These are phyloP conservation scores for Rosa hybrid DNA, from an alignment of 331 rosid species.

Conservation along the genomic window DNA sequence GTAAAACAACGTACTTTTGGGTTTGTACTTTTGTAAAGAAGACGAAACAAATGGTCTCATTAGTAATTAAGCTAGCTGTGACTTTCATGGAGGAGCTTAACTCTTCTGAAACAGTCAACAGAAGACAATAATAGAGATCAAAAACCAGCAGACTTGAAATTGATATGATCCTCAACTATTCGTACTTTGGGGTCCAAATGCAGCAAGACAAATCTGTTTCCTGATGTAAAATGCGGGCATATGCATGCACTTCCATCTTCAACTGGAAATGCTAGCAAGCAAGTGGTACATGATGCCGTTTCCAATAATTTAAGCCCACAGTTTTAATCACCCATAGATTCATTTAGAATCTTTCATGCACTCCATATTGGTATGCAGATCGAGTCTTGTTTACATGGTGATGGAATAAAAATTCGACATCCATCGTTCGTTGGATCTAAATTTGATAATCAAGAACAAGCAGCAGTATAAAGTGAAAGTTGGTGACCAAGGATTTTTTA, in stretches of 20 bases:
- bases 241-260: neutral
- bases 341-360: neutral
- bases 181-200: neutral
- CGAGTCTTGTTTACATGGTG: too few relatives aligned
- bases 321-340: neutral
- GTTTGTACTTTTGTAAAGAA: neutral
- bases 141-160: neutral
- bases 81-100: neutral
- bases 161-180: neutral
- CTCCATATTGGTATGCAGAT: too few relatives aligned
- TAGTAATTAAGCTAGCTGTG: neutral
- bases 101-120: conserved; percentile 1
- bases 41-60: neutral
- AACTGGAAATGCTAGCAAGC: neutral
- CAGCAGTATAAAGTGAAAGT: too few relatives aligned
- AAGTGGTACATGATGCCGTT: neutral
- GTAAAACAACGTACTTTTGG: neutral
- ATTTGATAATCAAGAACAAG: too few relatives aligned
- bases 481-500: too few relatives aligned
- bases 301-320: neutral
- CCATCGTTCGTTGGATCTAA: too few relatives aligned
- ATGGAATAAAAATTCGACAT: too few relatives aligned
- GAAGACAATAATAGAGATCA: neutral
- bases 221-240: neutral
- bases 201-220: neutral